These are phyloP conservation scores for Hypoxylon lienhwacheense DNA, from an alignment of 495 filamentous ascomycete species.

Conservation along the genomic window DNA sequence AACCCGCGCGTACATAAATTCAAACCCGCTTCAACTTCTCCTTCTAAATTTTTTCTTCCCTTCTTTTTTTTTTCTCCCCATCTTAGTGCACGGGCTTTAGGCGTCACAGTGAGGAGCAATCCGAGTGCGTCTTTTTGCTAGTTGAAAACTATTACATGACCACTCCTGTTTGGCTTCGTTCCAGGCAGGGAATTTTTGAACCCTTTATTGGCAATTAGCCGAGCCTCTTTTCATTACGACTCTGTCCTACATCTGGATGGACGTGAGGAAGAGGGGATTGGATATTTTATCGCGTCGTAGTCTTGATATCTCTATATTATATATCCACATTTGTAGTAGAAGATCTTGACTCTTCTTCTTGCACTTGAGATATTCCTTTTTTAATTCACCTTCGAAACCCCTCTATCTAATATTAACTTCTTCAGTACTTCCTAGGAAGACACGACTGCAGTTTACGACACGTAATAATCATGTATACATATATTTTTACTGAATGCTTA, in stretches of 20 bases:
- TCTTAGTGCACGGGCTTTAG: conserved; percentile 36
- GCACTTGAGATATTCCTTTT: too few species aligned
- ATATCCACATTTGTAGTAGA: too few species aligned
- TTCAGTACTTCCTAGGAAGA: too few species aligned
- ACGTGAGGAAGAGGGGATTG: conserved; percentile 32
- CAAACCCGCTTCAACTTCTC: neutral
- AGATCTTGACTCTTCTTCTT: too few species aligned
- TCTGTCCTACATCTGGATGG: conserved; percentile 27
- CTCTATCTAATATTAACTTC: too few species aligned
- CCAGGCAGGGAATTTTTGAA: conserved; percentile 43
- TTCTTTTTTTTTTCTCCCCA: conserved; percentile 29
- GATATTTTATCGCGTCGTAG: too few species aligned
- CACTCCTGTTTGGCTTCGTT: conserved; percentile 33
- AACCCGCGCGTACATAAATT: conserved; percentile 19
- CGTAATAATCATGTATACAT: too few species aligned
- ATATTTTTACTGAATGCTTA: too few species aligned
- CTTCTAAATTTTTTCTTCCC: conserved; percentile 1
- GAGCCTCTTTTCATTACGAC: conserved; percentile 28
- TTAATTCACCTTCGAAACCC: too few species aligned
- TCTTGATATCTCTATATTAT: too few species aligned
- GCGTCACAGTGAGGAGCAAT: conserved; percentile 37
- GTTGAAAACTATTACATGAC: conserved; percentile 44
- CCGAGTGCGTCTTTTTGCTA: conserved; percentile 41
- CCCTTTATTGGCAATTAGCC: neutral
- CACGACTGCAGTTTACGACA: too few species aligned